These are phyloP conservation scores for Thalassiosira profunda DNA, from an alignment of 108 stramenopile species.

Conservation along the genomic window DNA sequence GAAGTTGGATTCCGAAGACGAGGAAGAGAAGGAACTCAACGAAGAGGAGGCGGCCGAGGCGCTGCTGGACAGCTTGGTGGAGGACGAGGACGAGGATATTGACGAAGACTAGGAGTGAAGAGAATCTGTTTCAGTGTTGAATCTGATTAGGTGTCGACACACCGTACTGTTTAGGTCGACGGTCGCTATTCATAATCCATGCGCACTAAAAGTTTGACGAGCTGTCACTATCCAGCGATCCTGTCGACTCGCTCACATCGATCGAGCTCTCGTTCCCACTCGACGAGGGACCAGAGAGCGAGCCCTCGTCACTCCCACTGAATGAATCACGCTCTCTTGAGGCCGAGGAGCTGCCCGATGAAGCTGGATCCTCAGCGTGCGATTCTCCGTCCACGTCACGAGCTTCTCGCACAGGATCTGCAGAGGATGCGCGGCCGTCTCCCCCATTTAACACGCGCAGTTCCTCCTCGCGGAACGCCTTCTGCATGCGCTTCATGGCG, in stretches of 20 bases:
- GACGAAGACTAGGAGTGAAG: constrained; percentile 48
- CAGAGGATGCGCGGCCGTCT: constrained; percentile 1
- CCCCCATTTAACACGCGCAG: constrained; percentile 24
- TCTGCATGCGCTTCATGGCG: constrained; percentile 61
- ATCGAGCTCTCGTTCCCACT: not conserved
- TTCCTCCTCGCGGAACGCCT: constrained; percentile 60
- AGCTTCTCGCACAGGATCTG: not conserved
- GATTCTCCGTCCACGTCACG: not conserved
- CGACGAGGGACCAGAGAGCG: constrained; percentile 31
- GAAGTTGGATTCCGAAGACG: constrained; percentile 75
- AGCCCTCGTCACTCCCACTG: constrained; percentile 18
- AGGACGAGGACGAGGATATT: constrained; percentile 68
- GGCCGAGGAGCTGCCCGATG: constrained; percentile 20
- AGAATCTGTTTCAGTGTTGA: not conserved
- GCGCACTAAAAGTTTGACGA: constrained; percentile 21
- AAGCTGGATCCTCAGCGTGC: not conserved
- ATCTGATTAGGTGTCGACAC: not conserved
- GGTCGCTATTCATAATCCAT: constrained; percentile 5
- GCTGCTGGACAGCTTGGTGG: constrained; percentile 51
- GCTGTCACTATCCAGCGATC: constrained; percentile 6
- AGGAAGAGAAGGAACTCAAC: constrained; percentile 61
- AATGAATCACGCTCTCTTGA: constrained; percentile 14
- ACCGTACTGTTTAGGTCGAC: not conserved
- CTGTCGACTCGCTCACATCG: constrained; percentile 23
- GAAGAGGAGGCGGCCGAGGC: constrained; percentile 68